phyloP scores from a whole-genome alignment of 2,329 filamentous ascomycete genomes.

The Fusarium clavum region DNA sequence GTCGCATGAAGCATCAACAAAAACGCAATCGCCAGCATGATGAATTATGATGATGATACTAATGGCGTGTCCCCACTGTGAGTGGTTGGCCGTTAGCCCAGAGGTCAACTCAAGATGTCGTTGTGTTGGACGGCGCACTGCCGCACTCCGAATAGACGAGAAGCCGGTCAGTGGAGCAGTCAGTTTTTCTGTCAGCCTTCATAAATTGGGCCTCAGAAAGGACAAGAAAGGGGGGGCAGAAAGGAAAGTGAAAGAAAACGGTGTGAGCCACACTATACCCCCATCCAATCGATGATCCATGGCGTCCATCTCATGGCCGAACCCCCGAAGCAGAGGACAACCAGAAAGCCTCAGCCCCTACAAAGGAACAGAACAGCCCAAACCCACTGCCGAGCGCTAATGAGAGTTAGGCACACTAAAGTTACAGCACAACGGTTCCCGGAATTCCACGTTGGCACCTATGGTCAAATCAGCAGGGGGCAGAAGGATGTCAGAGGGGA shows the following conservation, averaged over 20 bases:
- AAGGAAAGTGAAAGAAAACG: constrained; percentile 41
- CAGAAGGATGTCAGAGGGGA: constrained; percentile 12
- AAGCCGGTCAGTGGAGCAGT: not conserved
- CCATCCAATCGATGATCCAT: constrained; percentile 28
- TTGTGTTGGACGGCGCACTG: constrained; percentile 39
- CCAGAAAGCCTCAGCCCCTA: constrained; percentile 38
- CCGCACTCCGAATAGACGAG: constrained; percentile 40
- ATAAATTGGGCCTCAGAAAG: not conserved
- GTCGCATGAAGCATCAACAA: constrained; percentile 26
- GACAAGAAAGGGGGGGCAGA: constrained; percentile 12
- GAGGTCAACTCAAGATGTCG: constrained; percentile 28
- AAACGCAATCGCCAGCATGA: constrained; percentile 32
- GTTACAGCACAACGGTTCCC: constrained; percentile 31
- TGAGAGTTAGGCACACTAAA: constrained; percentile 23
- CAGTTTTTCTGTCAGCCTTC: constrained; percentile 30
- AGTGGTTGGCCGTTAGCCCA: constrained; percentile 28
- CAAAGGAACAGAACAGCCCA: constrained; percentile 29
- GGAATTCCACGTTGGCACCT: constrained; percentile 13
- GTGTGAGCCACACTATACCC: constrained; percentile 32
- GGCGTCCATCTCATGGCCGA: constrained; percentile 35
- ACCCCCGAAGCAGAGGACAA: constrained; percentile 24
- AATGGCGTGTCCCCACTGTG: constrained; percentile 35
- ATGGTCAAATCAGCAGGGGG: constrained; percentile 27
- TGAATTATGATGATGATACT: constrained; percentile 39
- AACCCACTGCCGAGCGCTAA: constrained; percentile 37